These are phyloP conservation scores for Thecamonas trahens DNA, from an alignment of 78 protist genomes.

Conservation along the genomic window DNA sequence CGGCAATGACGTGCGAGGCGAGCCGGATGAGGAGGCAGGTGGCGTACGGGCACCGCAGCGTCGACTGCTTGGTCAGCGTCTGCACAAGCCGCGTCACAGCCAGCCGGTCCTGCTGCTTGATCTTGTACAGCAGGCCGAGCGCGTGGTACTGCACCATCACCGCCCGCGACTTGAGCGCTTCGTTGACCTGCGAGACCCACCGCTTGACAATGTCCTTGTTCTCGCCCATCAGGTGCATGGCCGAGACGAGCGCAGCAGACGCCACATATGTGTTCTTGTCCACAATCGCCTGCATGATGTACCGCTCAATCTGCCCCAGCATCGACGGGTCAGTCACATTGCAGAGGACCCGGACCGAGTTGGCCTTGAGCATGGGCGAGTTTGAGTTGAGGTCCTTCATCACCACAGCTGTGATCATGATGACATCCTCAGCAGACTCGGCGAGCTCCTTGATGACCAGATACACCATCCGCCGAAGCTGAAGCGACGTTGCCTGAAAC, in stretches of 20 bases:
- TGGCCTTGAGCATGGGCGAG: slow-evolving; percentile 77
- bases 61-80: slow-evolving; percentile 29
- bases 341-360: slow-evolving; percentile 89
- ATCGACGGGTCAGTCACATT: slow-evolving; percentile 65
- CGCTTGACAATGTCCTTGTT: slow-evolving; percentile 33
- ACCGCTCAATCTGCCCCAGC: slow-evolving; percentile 73
- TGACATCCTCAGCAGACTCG: slow-evolving; percentile 74
- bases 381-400: slow-evolving; percentile 79
- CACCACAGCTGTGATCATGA: slow-evolving; percentile 77
- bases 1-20: slow-evolving; percentile 51
- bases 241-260: slow-evolving; percentile 91
- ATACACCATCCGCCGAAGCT: slow-evolving; percentile 83
- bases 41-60: slow-evolving; percentile 78
- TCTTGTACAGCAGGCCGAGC: slow-evolving; percentile 71
- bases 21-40: slow-evolving; percentile 77
- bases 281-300: slow-evolving; percentile 91
- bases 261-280: slow-evolving; percentile 84
- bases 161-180: slow-evolving; percentile 44
- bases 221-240: slow-evolving; percentile 58
- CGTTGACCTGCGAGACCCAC: slow-evolving; percentile 77
- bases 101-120: slow-evolving; percentile 76
- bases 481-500: slow-evolving; percentile 69
- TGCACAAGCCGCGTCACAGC: slow-evolving; percentile 81
- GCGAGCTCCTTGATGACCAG: slow-evolving; percentile 84
- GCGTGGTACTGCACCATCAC: slow-evolving; percentile 94